Percentiles rank a stretch among this genome's conserved stretches.
These are phyloP conservation scores for Agrocybe pediades DNA, from an alignment of 768 basidiomycete genomes.

Conservation along the genomic window DNA sequence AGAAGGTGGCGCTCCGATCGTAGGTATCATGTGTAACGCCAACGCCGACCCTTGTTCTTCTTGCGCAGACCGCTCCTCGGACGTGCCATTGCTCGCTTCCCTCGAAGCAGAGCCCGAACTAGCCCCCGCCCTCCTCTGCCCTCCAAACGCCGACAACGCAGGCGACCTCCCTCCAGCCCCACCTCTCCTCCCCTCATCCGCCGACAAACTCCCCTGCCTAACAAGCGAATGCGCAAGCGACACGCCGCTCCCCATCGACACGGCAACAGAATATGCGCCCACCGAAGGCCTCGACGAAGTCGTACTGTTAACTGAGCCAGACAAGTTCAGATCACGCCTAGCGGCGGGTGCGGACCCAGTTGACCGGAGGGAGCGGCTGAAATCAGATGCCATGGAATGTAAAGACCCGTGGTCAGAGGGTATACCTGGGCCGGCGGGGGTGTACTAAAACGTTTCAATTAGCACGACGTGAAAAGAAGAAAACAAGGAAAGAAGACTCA, in stretches of 20 bases:
- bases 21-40: constrained; percentile 4
- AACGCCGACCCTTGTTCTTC: constrained; percentile 11
- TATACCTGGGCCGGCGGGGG: constrained; percentile 41
- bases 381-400: constrained; percentile 61
- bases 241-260: constrained; percentile 18
- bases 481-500: constrained; percentile 32
- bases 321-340: constrained; percentile 39
- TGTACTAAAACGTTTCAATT: constrained; percentile 32
- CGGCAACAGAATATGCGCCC: constrained; percentile 39
- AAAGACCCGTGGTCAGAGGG: constrained; percentile 68
- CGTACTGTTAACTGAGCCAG: constrained; percentile 50
- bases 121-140: constrained; percentile 19
- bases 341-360: constrained; percentile 57
- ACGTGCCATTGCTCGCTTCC: too few relatives aligned
- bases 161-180: constrained; percentile 50
- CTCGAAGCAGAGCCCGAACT: constrained; percentile 9
- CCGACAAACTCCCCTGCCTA: constrained; percentile 55
- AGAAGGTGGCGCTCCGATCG: constrained; percentile 19
- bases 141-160: constrained; percentile 52
- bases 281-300: constrained; percentile 58
- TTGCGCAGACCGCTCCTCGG: too few relatives aligned
- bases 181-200: constrained; percentile 44
- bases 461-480: background rate
- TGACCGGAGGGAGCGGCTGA: constrained; percentile 51
- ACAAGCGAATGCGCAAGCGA: constrained; percentile 38